Conservation (phyloP, 2,329 filamentous ascomycete species). For the Elsinoe australis region DNA sequence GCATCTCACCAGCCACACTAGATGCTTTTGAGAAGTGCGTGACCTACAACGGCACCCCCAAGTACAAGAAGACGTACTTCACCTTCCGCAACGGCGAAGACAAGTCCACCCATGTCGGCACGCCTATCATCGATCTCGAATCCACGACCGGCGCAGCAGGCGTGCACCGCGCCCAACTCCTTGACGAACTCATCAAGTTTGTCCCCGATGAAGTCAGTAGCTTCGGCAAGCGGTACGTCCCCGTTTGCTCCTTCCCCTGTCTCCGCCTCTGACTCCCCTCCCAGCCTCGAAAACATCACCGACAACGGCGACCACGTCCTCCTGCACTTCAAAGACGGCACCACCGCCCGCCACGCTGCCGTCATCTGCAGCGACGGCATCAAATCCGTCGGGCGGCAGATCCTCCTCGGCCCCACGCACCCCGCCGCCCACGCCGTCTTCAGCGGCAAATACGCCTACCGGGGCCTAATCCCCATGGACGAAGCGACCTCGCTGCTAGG, state of each 20-base stretch:
- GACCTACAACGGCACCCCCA: slow-evolving; percentile 32
- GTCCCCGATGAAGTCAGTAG: slow-evolving; percentile 37
- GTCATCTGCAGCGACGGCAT: slow-evolving; percentile 52
- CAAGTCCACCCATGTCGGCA: slow-evolving; percentile 24
- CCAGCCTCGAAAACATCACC: slow-evolving; percentile 25
- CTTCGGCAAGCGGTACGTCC: slow-evolving; percentile 34
- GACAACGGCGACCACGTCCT: slow-evolving; percentile 18
- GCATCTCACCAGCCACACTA: slow-evolving; percentile 42
- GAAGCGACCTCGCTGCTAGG: slow-evolving; percentile 25
- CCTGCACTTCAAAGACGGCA: slow-evolving; percentile 15
- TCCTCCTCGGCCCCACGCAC: slow-evolving; percentile 45
- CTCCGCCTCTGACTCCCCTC: not conserved
- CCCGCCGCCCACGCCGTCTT: slow-evolving; percentile 44
- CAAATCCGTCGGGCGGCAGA: slow-evolving; percentile 47
- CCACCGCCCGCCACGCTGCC: slow-evolving; percentile 1
- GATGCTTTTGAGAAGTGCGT: slow-evolving; percentile 24
- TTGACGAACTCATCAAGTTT: slow-evolving; percentile 43
- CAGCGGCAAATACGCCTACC: slow-evolving; percentile 54
- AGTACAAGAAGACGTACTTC: slow-evolving; percentile 32
- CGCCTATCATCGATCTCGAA: slow-evolving; percentile 25
- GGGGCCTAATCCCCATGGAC: slow-evolving; percentile 54
- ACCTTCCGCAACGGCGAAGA: slow-evolving; percentile 34
- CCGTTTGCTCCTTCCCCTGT: not conserved
- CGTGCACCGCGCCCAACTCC: slow-evolving; percentile 43
- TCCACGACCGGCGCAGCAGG: slow-evolving; percentile 24